A percentile compares a stretch with the other conserved stretches of the same genome.
phyloP scores from a whole-genome alignment of 345 rosid species.

The Linum usitatissimum region DNA sequence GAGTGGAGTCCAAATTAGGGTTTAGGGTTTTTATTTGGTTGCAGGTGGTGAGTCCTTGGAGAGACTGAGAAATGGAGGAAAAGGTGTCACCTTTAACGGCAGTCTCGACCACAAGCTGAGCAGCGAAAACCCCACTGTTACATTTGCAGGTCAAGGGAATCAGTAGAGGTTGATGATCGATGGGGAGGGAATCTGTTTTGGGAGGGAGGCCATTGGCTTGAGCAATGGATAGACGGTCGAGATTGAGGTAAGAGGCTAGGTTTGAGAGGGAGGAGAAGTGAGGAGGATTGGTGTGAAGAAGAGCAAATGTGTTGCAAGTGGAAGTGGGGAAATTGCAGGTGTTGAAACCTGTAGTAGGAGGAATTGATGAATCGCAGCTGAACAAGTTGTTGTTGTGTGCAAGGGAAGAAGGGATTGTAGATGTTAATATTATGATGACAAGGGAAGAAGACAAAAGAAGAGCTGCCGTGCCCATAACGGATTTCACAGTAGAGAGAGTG shows the following conservation, averaged over 20 bases:
- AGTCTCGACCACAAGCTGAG: conserved; percentile 32
- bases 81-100: conserved; percentile 54
- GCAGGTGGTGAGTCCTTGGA: conserved; percentile 67
- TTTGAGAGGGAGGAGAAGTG: conserved; percentile 49
- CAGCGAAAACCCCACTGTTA: conserved; percentile 37
- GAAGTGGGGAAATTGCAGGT: conserved; percentile 40
- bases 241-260: conserved; percentile 44
- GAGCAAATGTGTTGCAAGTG: conserved; percentile 42
- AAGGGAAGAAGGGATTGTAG: background rate
- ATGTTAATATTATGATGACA: conserved; percentile 17
- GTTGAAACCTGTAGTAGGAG: background rate
- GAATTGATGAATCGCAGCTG: too few species aligned
- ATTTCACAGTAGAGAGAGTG: conserved; percentile 14
- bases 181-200: conserved; percentile 36
- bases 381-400: conserved; percentile 26
- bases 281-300: conserved; percentile 37
- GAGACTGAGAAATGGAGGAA: conserved; percentile 41
- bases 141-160: conserved; percentile 62
- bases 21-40: conserved; percentile 44
- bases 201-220: conserved; percentile 40
- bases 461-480: conserved; percentile 30
- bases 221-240: conserved; percentile 31
- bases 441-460: conserved; percentile 32
- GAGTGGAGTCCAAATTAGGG: conserved; percentile 20
- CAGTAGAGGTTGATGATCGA: conserved; percentile 34